These are phyloP conservation scores for Withania somnifera DNA, from an alignment of 305 asterid species.

Conservation along the genomic window DNA sequence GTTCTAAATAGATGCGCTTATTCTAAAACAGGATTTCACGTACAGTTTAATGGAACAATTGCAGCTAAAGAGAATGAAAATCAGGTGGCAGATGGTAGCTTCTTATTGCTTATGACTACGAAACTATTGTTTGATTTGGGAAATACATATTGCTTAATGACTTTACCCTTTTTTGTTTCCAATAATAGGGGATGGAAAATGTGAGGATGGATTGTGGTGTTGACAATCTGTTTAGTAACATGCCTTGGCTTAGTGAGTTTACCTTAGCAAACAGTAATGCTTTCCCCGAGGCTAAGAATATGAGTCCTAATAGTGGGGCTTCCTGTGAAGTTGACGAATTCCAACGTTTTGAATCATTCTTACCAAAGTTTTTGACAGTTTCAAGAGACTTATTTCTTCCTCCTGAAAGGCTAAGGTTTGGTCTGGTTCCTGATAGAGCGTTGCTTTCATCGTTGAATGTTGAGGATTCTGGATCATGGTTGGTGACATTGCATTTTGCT, in stretches of 20 bases:
- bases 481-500: constrained; percentile 40
- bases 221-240: constrained; percentile 27
- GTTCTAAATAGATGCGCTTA: constrained; percentile 14
- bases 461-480: constrained; percentile 57
- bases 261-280: constrained; percentile 32
- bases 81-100: constrained; percentile 72
- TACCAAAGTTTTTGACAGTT: constrained; percentile 41
- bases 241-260: constrained; percentile 40
- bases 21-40: constrained; percentile 28
- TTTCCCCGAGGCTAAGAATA: constrained; percentile 30
- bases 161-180: neutral
- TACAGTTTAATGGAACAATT: constrained; percentile 43
- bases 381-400: constrained; percentile 73
- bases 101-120: constrained; percentile 25
- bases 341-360: constrained; percentile 46
- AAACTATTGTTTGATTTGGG: constrained; percentile 2
- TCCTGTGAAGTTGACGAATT: constrained; percentile 51
- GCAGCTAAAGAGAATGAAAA: constrained; percentile 36
- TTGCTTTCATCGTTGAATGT: constrained; percentile 50
- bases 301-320: constrained; percentile 28
- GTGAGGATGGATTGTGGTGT: constrained; percentile 41
- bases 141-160: constrained; percentile 9
- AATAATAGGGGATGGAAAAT: constrained; percentile 38
- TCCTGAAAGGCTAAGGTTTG: constrained; percentile 64
- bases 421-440: constrained; percentile 52